phyloP scores from a whole-genome alignment of 23 red algal genomes.

The Gracilaria caudata region DNA sequence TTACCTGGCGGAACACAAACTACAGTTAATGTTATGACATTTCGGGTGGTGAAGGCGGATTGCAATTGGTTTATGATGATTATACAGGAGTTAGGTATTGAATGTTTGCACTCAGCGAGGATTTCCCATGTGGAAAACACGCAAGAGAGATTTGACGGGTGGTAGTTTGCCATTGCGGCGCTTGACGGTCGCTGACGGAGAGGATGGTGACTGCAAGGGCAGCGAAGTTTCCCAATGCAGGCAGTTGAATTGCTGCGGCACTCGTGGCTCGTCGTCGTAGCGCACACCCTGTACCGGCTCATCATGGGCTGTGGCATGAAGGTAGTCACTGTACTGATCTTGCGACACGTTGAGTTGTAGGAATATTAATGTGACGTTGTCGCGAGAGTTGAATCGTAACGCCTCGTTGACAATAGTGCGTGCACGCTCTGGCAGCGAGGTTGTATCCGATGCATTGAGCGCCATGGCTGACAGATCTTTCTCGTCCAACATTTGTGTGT shows the following conservation, averaged over 20 bases:
- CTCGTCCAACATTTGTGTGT: conserved; percentile 18
- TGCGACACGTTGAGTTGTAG: background rate
- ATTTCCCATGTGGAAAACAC: background rate
- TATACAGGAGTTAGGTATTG: background rate
- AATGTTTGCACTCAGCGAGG: background rate
- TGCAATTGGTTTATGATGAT: background rate
- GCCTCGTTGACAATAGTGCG: conserved; percentile 1
- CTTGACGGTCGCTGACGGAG: background rate
- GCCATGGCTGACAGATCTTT: background rate
- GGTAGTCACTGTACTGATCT: background rate
- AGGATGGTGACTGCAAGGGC: background rate
- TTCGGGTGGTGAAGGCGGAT: conserved; percentile 6
- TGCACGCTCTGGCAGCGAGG: background rate
- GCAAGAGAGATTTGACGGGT: background rate
- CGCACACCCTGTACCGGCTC: conserved; percentile 8
- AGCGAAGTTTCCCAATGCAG: conserved; percentile 19
- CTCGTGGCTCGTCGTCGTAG: background rate
- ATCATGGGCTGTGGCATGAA: background rate
- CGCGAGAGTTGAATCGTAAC: background rate
- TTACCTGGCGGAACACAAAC: too few species aligned
- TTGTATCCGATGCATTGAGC: background rate
- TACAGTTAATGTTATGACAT: too few species aligned
- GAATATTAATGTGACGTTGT: conserved; percentile 12
- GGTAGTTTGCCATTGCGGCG: background rate
- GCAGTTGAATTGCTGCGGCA: background rate